phyloP scores from a whole-genome alignment of 345 rosid genomes.

The Brassica nigra region DNA sequence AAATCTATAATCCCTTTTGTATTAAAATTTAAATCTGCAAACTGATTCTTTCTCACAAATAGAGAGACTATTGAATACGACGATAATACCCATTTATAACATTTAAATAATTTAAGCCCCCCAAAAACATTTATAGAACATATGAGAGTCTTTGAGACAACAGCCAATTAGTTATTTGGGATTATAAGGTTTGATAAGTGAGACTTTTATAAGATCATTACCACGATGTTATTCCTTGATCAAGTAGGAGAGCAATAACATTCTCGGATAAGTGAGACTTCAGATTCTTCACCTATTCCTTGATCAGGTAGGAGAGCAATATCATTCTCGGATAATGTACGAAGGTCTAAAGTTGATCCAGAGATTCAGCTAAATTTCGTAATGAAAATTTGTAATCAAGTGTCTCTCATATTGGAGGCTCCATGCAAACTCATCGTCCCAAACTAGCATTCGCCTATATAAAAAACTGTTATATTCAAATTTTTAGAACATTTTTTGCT shows the following conservation, averaged over 20 bases:
- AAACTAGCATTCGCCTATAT: neutral
- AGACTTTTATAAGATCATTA: neutral
- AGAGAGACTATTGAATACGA: neutral
- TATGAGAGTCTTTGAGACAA: neutral
- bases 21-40: neutral
- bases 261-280: neutral
- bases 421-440: slow-evolving; percentile 1
- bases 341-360: neutral
- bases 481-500: neutral
- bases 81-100: neutral
- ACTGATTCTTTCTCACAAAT: neutral
- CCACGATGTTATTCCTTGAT: neutral
- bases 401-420: neutral
- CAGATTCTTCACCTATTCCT: neutral
- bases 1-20: neutral
- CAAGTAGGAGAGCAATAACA: too few species aligned
- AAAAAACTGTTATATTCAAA: neutral
- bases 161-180: neutral
- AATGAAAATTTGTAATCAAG: neutral
- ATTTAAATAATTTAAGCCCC: neutral
- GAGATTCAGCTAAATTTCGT: neutral
- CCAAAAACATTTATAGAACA: neutral
- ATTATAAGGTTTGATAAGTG: neutral
- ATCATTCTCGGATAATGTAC: neutral
- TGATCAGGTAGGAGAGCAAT: slow-evolving; percentile 8